Evolutionary conservation across 2,329 filamentous ascomycete genomes (phyloP).

Genomic region (Blastomyces gilchristii): DNA sequence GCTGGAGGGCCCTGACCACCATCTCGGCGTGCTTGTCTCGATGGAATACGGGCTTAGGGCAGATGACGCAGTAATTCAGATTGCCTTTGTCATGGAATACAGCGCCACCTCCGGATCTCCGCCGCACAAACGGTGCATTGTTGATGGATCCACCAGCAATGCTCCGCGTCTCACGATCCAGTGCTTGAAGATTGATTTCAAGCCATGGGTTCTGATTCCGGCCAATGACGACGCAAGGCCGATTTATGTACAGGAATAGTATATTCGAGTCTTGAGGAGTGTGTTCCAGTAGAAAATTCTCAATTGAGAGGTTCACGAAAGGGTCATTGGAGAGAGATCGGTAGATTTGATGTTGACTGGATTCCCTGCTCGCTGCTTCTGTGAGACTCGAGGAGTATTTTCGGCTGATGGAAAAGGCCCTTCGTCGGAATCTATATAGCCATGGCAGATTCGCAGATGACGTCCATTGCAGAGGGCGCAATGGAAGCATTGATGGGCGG

Average conservation of each 20-base stretch:
- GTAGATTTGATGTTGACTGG: constrained; percentile 53
- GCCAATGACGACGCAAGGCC: constrained; percentile 79
- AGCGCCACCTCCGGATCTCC: constrained; percentile 78
- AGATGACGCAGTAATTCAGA: constrained; percentile 89
- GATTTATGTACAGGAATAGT: constrained; percentile 80
- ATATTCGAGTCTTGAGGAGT: constrained; percentile 62
- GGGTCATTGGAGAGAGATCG: constrained; percentile 61
- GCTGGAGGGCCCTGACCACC: constrained; percentile 71
- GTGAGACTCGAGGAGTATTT: constrained; percentile 25
- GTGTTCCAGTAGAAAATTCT: constrained; percentile 75
- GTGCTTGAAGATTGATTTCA: constrained; percentile 62
- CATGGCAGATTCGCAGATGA: constrained; percentile 4
- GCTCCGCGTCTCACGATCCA: constrained; percentile 33
- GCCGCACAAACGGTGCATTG: constrained; percentile 58
- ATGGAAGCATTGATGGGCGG: constrained; percentile 13
- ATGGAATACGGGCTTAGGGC: constrained; percentile 64
- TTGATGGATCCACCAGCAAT: constrained; percentile 14
- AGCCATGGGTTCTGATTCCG: constrained; percentile 98
- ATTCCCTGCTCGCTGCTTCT: constrained; percentile 25
- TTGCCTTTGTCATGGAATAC: constrained; percentile 93
- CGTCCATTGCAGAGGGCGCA: constrained; percentile 13
- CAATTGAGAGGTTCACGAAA: constrained; percentile 84
- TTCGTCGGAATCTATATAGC: constrained; percentile 9
- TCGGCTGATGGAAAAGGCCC: constrained; percentile 14
- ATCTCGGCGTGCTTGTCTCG: constrained; percentile 83